phyloP scores from a whole-genome alignment of 495 filamentous ascomycete genomes.

The Aspergillus olivimuriae region DNA sequence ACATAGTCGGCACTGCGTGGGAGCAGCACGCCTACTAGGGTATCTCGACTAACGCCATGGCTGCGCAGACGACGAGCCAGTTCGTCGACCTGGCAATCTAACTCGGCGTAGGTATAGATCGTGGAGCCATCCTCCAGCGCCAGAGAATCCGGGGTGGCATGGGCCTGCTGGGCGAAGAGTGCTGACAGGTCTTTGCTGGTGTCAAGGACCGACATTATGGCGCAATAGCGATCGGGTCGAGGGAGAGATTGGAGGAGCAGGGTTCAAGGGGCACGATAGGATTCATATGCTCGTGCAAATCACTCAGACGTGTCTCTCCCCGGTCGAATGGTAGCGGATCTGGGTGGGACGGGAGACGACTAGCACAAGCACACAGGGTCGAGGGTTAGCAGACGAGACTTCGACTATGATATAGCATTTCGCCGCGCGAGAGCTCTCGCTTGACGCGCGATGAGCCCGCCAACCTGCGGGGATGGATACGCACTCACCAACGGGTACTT shows the following conservation, averaged over 20 bases:
- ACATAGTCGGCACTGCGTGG: conserved; percentile 64
- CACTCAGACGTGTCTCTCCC: too few relatives aligned
- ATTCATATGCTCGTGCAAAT: background rate
- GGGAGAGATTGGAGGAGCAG: background rate
- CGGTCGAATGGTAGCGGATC: too few relatives aligned
- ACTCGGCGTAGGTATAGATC: conserved; percentile 54
- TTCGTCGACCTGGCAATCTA: conserved; percentile 49
- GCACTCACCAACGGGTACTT: too few relatives aligned
- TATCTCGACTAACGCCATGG: conserved; percentile 55
- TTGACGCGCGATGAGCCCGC: too few relatives aligned
- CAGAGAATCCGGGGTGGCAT: conserved; percentile 49
- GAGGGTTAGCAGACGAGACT: too few relatives aligned
- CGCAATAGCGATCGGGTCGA: too few relatives aligned
- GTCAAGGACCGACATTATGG: conserved; percentile 54
- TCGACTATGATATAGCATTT: too few relatives aligned
- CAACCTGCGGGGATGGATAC: too few relatives aligned
- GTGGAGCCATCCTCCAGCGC: conserved; percentile 54
- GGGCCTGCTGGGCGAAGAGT: conserved; percentile 52
- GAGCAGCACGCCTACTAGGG: conserved; percentile 58
- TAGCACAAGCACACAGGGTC: too few relatives aligned
- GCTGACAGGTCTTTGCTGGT: conserved; percentile 55
- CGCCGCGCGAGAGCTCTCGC: too few relatives aligned
- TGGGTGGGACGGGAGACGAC: too few relatives aligned
- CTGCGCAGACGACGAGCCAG: conserved; percentile 49
- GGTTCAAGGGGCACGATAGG: too few relatives aligned